A percentile compares a stretch with the other conserved stretches of the same genome.
Conservation (phyloP, 2,329 filamentous ascomycete species). For the Chaetomiaceae sp. region DNA sequence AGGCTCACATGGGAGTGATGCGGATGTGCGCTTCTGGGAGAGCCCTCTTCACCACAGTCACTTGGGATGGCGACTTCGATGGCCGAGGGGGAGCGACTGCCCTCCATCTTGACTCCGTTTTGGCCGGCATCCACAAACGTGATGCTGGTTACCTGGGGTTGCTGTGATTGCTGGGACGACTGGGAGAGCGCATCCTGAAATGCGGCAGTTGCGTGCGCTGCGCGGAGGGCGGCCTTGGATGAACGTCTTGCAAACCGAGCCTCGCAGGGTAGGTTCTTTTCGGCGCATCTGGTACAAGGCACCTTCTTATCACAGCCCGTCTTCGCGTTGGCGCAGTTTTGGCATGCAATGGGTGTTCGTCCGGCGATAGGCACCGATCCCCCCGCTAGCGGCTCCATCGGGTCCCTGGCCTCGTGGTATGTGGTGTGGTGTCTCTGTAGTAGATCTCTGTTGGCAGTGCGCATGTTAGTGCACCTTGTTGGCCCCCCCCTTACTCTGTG, state of each 20-base stretch:
- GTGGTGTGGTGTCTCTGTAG: conserved; percentile 47
- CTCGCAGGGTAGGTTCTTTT: conserved; percentile 45
- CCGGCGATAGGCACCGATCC: conserved; percentile 40
- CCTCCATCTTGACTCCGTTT: conserved; percentile 25
- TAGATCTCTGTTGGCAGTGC: conserved; percentile 38
- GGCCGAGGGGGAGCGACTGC: conserved; percentile 26
- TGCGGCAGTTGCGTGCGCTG: conserved; percentile 37
- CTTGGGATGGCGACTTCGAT: conserved; percentile 31
- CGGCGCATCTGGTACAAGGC: conserved; percentile 44
- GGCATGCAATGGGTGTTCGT: conserved; percentile 45
- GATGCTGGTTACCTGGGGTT: conserved; percentile 29
- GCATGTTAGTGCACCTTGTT: not conserved
- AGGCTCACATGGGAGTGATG: conserved; percentile 33
- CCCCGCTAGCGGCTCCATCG: conserved; percentile 41
- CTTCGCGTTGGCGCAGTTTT: conserved; percentile 47
- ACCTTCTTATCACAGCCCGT: conserved; percentile 48
- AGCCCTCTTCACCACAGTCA: conserved; percentile 27
- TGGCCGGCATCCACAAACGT: conserved; percentile 37
- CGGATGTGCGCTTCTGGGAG: conserved; percentile 30
- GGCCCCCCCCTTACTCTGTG: not conserved
- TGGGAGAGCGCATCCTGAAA: conserved; percentile 28
- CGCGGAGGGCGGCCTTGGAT: conserved; percentile 43
- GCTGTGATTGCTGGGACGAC: conserved; percentile 24
- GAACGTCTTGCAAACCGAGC: conserved; percentile 48
- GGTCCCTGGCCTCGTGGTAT: conserved; percentile 47